Evolutionary conservation across 805 yeast species (phyloP).

Genomic region (Lipomyces japonicus): DNA sequence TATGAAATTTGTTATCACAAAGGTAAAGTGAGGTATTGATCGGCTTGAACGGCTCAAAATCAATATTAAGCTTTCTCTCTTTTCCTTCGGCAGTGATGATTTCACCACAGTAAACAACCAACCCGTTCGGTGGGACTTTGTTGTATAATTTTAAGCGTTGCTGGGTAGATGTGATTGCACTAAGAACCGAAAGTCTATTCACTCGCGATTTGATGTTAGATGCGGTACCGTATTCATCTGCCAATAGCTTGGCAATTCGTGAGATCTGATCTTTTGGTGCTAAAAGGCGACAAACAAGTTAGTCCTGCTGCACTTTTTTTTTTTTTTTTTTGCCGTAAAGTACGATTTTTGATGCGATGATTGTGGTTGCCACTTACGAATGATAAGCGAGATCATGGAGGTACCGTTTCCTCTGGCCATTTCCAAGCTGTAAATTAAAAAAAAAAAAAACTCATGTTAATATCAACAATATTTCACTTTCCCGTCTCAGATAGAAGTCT

Average conservation of each 20-base stretch:
- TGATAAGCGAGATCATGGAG: conserved; percentile 94
- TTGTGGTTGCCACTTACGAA: no score
- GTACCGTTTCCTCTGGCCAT: conserved; percentile 98
- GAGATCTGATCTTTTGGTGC: conserved; percentile 93
- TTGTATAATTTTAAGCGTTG: conserved; percentile 89
- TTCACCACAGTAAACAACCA: conserved; percentile 97
- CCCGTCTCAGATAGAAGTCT: neutral
- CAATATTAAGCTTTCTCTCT: conserved; percentile 93
- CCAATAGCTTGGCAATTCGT: conserved; percentile 79
- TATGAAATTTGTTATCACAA: conserved; percentile 98
- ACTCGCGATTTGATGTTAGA: conserved; percentile 97
- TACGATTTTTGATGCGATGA: no score
- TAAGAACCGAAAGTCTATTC: conserved; percentile 87
- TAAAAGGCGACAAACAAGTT: neutral
- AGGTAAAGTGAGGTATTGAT: conserved; percentile 93
- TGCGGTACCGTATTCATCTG: conserved; percentile 98
- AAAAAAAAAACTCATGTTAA: neutral
- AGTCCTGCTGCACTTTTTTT: conserved; percentile 35
- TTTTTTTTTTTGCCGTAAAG: neutral
- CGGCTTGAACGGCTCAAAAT: conserved; percentile 98
- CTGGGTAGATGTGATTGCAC: conserved; percentile 98
- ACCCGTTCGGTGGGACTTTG: conserved; percentile 88
- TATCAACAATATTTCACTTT: neutral
- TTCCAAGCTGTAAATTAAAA: conserved; percentile 54
- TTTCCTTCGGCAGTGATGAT: conserved; percentile 95